These are phyloP conservation scores for Chionographis japonica DNA, from an alignment of 106 monocot genomes.

Conservation along the genomic window DNA sequence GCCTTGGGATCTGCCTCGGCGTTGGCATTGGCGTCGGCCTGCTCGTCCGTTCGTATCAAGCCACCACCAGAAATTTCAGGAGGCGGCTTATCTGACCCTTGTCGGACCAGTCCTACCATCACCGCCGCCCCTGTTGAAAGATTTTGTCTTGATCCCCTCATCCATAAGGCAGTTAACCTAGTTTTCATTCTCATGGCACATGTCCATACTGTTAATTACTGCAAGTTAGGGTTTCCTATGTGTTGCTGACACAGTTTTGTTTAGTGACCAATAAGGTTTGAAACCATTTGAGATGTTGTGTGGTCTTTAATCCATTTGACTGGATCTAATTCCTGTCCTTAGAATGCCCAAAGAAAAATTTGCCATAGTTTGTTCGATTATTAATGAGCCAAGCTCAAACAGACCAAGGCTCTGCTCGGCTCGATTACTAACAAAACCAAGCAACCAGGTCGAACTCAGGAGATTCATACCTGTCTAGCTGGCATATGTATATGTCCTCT, in stretches of 20 bases:
- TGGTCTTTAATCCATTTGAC: no score
- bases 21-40: slow-evolving; percentile 43
- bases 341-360: no score
- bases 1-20: slow-evolving; percentile 43
- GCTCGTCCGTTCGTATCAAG: slow-evolving; percentile 26
- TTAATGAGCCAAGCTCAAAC: no score
- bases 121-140: neutral
- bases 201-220: neutral
- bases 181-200: neutral
- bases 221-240: neutral
- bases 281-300: neutral
- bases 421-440: no score
- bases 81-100: slow-evolving; percentile 17
- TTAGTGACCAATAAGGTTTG: neutral
- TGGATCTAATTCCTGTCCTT: no score
- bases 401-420: no score
- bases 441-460: no score
- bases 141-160: neutral
- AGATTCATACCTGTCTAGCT: no score
- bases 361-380: no score
- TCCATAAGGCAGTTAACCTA: neutral
- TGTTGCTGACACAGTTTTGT: neutral
- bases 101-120: neutral
- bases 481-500: no score
- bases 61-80: slow-evolving; percentile 25